Conservation (phyloP, 1,284 basidiomycete species). For the Blastosporella zonata region DNA sequence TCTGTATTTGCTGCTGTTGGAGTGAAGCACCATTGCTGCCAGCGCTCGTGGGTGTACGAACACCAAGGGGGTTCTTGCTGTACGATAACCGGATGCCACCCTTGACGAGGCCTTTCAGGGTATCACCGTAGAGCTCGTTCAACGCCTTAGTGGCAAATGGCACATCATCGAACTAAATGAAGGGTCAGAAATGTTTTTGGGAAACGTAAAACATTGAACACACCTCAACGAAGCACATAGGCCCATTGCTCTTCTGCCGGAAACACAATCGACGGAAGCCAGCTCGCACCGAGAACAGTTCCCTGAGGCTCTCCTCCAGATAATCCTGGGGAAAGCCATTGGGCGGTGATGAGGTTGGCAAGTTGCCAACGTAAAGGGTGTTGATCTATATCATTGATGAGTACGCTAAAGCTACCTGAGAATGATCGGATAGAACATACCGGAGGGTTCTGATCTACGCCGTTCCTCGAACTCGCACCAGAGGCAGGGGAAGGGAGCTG, state of each 20-base stretch:
- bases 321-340: slow-evolving; percentile 70
- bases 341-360: slow-evolving; percentile 73
- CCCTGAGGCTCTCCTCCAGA: slow-evolving; percentile 82
- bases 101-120: slow-evolving; percentile 86
- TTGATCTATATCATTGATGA: slow-evolving; percentile 59
- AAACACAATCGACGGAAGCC: slow-evolving; percentile 94
- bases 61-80: slow-evolving; percentile 92
- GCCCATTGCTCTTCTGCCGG: slow-evolving; percentile 92
- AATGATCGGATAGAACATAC: slow-evolving; percentile 41
- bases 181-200: slow-evolving; percentile 14
- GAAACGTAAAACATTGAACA: slow-evolving; percentile 5
- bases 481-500: slow-evolving; percentile 59
- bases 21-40: slow-evolving; percentile 43
- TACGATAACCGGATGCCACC: slow-evolving; percentile 94
- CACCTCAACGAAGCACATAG: slow-evolving; percentile 97
- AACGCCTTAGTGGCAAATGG: slow-evolving; percentile 80
- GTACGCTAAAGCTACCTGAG: not conserved
- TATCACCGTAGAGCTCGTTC: slow-evolving; percentile 89
- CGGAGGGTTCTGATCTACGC: slow-evolving; percentile 88
- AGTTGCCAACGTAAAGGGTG: slow-evolving; percentile 91
- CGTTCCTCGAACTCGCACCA: slow-evolving; percentile 48
- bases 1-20: slow-evolving; percentile 53
- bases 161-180: slow-evolving; percentile 85
- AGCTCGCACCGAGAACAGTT: slow-evolving; percentile 73
- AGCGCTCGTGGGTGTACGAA: slow-evolving; percentile 72